phyloP scores from a whole-genome alignment of 345 rosid genomes.

The Schrenkiella parvula region DNA sequence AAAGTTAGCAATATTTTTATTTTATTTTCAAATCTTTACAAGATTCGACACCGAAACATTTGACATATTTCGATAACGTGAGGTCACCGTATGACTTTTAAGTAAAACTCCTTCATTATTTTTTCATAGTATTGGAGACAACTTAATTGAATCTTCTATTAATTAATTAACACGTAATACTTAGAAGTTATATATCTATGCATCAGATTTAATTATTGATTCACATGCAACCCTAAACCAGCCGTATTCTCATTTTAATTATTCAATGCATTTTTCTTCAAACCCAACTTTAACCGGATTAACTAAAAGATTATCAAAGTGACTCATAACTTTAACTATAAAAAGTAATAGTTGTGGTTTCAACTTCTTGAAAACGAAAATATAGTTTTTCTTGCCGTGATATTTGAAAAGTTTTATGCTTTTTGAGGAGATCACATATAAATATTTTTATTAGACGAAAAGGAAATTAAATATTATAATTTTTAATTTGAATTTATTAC shows the following conservation, averaged over 20 bases:
- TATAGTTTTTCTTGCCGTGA: background rate
- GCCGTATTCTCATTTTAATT: background rate
- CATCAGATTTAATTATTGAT: background rate
- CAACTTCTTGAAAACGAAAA: background rate
- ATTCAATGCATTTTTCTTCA: too few species aligned
- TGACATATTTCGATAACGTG: constrained; percentile 30
- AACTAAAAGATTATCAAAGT: background rate
- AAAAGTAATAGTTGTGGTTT: background rate
- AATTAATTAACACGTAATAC: background rate
- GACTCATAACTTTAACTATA: background rate
- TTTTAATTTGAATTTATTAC: too few species aligned
- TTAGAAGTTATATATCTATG: background rate
- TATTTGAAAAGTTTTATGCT: background rate
- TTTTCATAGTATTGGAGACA: constrained; percentile 15
- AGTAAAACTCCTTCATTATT: background rate
- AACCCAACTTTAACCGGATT: too few species aligned
- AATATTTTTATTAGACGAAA: background rate
- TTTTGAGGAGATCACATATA: background rate
- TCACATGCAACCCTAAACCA: background rate
- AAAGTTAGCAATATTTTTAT: background rate
- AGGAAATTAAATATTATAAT: background rate
- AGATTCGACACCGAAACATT: constrained; percentile 35
- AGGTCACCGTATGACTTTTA: background rate
- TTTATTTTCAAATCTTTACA: background rate
- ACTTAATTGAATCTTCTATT: background rate